Conservation (phyloP, 176 grass and related monocot species). For the Ensete ventricosum region DNA sequence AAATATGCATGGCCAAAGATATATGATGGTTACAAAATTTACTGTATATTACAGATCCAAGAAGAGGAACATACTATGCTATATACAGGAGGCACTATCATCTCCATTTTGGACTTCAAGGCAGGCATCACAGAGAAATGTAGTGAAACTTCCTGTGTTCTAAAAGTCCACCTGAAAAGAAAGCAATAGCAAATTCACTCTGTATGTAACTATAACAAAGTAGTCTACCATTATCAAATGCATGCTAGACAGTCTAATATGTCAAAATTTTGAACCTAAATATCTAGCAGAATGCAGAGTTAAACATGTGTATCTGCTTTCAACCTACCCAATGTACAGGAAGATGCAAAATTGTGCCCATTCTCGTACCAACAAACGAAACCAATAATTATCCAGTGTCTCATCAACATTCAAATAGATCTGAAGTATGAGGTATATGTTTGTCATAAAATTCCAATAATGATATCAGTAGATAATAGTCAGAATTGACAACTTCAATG, state of each 20-base stretch:
- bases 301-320: neutral
- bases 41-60: neutral
- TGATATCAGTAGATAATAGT: neutral
- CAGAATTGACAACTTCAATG: neutral
- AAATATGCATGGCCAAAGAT: neutral
- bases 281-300: neutral
- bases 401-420: constrained; percentile 88
- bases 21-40: neutral
- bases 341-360: constrained; percentile 96
- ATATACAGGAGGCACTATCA: constrained; percentile 75
- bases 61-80: constrained; percentile 60
- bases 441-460: constrained; percentile 10
- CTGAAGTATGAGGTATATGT: constrained; percentile 32
- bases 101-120: constrained; percentile 63
- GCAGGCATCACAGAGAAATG: constrained; percentile 66
- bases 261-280: too few relatives aligned
- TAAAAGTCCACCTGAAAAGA: constrained; percentile 80
- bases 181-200: neutral
- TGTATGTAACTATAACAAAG: too few relatives aligned
- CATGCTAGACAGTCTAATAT: too few relatives aligned
- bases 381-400: constrained; percentile 86
- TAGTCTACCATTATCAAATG: too few relatives aligned
- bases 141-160: constrained; percentile 72
- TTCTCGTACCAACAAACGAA: constrained; percentile 77
- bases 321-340: constrained; percentile 84